Base-by-base conservation (phyloP, 73 alveolate species). In the Chromera velia region DNA sequence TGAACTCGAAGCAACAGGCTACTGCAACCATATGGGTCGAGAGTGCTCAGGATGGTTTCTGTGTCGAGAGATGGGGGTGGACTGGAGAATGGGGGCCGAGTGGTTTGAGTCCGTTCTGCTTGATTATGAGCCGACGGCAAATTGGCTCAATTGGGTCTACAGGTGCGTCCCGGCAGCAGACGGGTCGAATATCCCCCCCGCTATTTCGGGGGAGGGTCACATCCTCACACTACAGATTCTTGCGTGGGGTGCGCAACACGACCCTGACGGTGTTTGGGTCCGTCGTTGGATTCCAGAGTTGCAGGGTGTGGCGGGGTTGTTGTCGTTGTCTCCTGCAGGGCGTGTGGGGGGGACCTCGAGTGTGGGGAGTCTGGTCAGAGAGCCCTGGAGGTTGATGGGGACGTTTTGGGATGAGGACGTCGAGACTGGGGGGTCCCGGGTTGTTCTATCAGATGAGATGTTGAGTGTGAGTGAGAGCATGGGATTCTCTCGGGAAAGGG, bases 81-180 rank as follows among this genome's bases (percentile, higher is more conserved):
- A 76, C 76, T 76, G 83, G 83, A n/a, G 83, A 0, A 65, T 76
- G 83, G 83, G 76, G 4, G 83, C 83, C 9, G 83, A 64, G 70
- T 76, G 83, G 83, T 76, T 76, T 34, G 83, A 76, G 76, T 76
- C 83, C 7, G 71, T 76, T 27, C 62, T 76, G 62, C 13, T 76
- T 7, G 83, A 76, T 70, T 76, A 76, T 34, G 83, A 76, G 63
- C 83, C 83, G 71, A 76, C 83, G 32, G 83, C 83, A 29, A 76
- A 76, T 32, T 76, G 83, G 83, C 66, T 31, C 76, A 76, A 76
- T 55, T 76, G 83, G 83, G 66, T 70, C 47, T 76, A 76, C 33
- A 75, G 83, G 33, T 76, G 83, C 49, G 29, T 76, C 33, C 83
- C 83, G 0, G 83, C 83, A 0, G 83, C 83, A 17, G 30, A n/a